Conservation (phyloP, 306 rosid genomes). For the Vicia villosa region DNA sequence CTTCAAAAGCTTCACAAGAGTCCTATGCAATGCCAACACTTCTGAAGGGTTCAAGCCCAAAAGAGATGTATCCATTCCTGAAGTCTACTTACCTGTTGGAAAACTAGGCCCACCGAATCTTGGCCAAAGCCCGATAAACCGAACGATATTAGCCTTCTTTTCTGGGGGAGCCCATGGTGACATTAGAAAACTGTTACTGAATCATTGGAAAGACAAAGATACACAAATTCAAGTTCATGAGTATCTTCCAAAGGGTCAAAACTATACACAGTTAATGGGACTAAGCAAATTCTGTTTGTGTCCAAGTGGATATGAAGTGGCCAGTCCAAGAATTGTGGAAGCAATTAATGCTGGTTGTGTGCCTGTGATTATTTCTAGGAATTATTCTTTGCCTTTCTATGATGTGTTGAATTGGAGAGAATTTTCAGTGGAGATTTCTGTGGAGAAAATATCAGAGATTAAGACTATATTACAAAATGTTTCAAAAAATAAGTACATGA, state of each 20-base stretch:
- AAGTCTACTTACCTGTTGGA: constrained; percentile 53
- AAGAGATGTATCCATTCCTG: constrained; percentile 67
- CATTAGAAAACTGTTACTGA: constrained; percentile 45
- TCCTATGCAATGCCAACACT: constrained; percentile 71
- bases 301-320: constrained; percentile 86
- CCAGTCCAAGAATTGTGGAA: constrained; percentile 81
- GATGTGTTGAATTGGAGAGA: constrained; percentile 75
- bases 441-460: constrained; percentile 52
- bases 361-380: constrained; percentile 63
- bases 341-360: constrained; percentile 73
- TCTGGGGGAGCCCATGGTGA: constrained; percentile 65
- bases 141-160: constrained; percentile 63
- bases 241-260: constrained; percentile 49
- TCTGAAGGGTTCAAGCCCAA: constrained; percentile 66
- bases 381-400: constrained; percentile 66
- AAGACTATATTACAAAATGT: constrained; percentile 55
- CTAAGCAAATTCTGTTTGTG: constrained; percentile 72
- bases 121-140: constrained; percentile 45
- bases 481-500: constrained; percentile 47
- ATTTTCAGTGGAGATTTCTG: constrained; percentile 62
- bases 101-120: constrained; percentile 48
- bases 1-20: constrained; percentile 58
- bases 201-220: constrained; percentile 72
- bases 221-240: constrained; percentile 61
- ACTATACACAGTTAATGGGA: constrained; percentile 62